Evolutionary conservation across 108 stramenopile genomes (phyloP), one percentile per base, ranked within the genome.

Genomic region (Stephanodiscus minutulus): DNA sequence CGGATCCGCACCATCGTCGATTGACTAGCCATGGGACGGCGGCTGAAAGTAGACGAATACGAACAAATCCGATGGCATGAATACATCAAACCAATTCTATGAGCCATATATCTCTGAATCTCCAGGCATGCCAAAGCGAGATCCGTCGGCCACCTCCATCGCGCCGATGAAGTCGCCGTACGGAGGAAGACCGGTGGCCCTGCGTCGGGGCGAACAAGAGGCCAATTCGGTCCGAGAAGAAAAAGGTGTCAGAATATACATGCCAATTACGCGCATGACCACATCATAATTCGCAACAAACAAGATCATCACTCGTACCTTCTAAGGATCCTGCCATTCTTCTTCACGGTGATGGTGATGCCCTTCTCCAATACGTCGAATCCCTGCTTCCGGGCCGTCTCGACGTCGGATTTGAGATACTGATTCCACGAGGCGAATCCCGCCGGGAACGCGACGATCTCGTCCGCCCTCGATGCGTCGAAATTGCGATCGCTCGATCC

Each of bases 111-210:
- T 56, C 41, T 70, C 76, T 18, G 70, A 72, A 57, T 78, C 69
- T 58, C 70, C 70, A 3, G 70, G 70, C 70, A 68, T 78, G 8
- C 92, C 92, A 84, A 94, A 94, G 27, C 66, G 76, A 27, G 67
- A 73, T 6, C 92, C 92, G 73, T 94, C 92, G 48, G 84, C 78
- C 43, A 94, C 88, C 60, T 94, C 88, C 88, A 94, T 87, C 11
- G 83, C 82, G 10, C 73, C 84, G 31, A 94, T 73, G 41, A 87
- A 63, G 37, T 81, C 86, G 35, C 66, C 72, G 68, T 78, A 91
- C 27, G 71, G 88, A 47, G 92, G 92, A 47, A 77, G 83, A 20
- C 92, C 92, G 10, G 92, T 91, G 18, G 88, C 88, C 29, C 92
- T 58, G 15, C 1, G 5, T 58, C 21, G 15, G 33, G 33, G 3